These are phyloP conservation scores for Ophiostoma ips DNA, from an alignment of 2,329 filamentous ascomycete species.

Conservation along the genomic window DNA sequence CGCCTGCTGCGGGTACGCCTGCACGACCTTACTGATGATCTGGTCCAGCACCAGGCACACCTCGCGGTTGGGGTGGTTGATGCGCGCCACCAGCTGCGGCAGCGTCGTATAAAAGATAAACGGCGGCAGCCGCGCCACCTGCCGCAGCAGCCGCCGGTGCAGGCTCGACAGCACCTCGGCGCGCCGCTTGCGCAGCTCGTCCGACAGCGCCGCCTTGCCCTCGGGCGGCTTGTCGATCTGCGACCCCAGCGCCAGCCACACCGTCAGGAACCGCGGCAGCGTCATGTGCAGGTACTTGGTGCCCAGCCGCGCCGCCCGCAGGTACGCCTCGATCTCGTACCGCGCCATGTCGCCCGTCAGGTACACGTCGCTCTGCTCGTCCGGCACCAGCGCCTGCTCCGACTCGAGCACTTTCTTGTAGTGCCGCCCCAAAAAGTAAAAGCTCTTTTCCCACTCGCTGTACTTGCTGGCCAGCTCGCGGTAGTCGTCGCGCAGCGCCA, in stretches of 20 bases:
- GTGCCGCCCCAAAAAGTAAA: slow-evolving; percentile 92
- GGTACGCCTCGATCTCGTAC: slow-evolving; percentile 84
- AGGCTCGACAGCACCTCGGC: slow-evolving; percentile 53
- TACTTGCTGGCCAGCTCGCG: slow-evolving; percentile 61
- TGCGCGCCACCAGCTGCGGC: slow-evolving; percentile 89
- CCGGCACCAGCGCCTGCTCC: slow-evolving; percentile 61
- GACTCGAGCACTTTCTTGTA: slow-evolving; percentile 94
- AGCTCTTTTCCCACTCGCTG: slow-evolving; percentile 81
- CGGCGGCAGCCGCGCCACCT: slow-evolving; percentile 56
- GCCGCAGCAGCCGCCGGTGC: slow-evolving; percentile 66
- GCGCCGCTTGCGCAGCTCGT: slow-evolving; percentile 40
- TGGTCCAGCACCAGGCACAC: slow-evolving; percentile 65
- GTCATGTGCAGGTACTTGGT: slow-evolving; percentile 96
- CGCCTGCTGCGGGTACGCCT: slow-evolving; percentile 76
- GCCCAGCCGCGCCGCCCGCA: slow-evolving; percentile 73
- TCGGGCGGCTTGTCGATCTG: slow-evolving; percentile 51
- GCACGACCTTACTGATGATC: slow-evolving; percentile 78
- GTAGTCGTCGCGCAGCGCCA: slow-evolving; percentile 67
- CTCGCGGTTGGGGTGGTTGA: slow-evolving; percentile 67
- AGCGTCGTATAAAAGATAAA: slow-evolving; percentile 73
- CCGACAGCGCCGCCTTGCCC: slow-evolving; percentile 37
- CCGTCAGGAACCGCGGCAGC: slow-evolving; percentile 74
- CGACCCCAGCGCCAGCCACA: slow-evolving; percentile 87
- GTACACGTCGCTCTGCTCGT: slow-evolving; percentile 64
- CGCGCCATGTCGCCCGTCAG: slow-evolving; percentile 73